Evolutionary conservation across 768 basidiomycete genomes (phyloP).

Genomic region (Termitomyces sp.): DNA sequence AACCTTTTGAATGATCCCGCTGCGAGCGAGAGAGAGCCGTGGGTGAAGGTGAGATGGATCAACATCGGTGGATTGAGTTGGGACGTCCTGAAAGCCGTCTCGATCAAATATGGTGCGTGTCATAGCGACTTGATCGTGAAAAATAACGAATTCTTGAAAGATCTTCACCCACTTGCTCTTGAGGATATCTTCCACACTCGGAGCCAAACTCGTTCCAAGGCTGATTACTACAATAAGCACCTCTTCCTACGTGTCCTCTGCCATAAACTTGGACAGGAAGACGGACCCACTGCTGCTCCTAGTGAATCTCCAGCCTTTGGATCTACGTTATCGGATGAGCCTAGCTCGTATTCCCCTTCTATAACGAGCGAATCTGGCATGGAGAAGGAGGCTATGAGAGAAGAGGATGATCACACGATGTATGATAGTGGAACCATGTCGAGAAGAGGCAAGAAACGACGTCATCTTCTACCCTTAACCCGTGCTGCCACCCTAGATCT

Average conservation of each 20-base stretch:
- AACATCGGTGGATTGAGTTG: slow-evolving; percentile 66
- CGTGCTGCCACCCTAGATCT: slow-evolving; percentile 10
- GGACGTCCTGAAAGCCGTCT: slow-evolving; percentile 69
- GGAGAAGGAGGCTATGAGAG: slow-evolving; percentile 4
- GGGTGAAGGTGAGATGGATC: slow-evolving; percentile 74
- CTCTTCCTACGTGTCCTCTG: slow-evolving; percentile 68
- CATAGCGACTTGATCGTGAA: background rate
- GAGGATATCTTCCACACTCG: slow-evolving; percentile 65
- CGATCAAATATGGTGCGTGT: slow-evolving; percentile 56
- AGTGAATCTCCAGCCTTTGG: slow-evolving; percentile 19
- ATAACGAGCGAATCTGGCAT: slow-evolving; percentile 8
- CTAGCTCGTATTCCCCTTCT: slow-evolving; percentile 35
- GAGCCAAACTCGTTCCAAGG: slow-evolving; percentile 56
- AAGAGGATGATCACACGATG: slow-evolving; percentile 9
- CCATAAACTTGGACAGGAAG: slow-evolving; percentile 46
- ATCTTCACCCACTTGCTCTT: slow-evolving; percentile 66
- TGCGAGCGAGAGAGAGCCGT: slow-evolving; percentile 47
- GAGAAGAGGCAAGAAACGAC: slow-evolving; percentile 6
- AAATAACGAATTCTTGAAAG: slow-evolving; percentile 24
- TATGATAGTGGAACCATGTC: slow-evolving; percentile 5
- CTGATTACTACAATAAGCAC: slow-evolving; percentile 67
- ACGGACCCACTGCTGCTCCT: slow-evolving; percentile 15
- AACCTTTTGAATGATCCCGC: slow-evolving; percentile 41
- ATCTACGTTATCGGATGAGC: slow-evolving; percentile 22
- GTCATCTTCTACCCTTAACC: slow-evolving; percentile 6